Percentiles rank a stretch among this genome's conserved stretches.
These are phyloP conservation scores for Castanopsis chinensis DNA, from an alignment of 306 rosid genomes.

Conservation along the genomic window DNA sequence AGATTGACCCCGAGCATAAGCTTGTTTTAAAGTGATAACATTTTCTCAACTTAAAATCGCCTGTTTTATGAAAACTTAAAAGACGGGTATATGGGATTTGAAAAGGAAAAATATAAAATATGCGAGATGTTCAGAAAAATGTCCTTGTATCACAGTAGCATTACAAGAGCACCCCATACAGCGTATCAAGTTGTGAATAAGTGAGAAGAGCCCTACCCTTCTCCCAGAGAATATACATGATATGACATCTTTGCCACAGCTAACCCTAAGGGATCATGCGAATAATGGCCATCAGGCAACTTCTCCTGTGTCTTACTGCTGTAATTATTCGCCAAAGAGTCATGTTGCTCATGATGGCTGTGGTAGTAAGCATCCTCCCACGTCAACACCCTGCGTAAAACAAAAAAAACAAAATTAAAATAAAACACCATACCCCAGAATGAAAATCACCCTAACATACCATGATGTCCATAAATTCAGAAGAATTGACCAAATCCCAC, in stretches of 20 bases:
- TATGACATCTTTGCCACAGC: constrained; percentile 91
- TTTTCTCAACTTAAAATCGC: not conserved
- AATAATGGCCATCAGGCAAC: constrained; percentile 47
- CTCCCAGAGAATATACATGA: constrained; percentile 84
- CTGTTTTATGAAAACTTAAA: not conserved
- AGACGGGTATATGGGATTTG: not conserved
- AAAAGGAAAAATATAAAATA: not conserved
- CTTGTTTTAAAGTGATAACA: not conserved
- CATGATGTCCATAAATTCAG: not conserved
- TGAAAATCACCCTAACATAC: not conserved
- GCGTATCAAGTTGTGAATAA: not conserved
- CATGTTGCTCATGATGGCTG: constrained; percentile 42
- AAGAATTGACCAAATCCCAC: not conserved
- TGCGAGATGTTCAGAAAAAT: not conserved
- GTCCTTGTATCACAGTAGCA: not conserved
- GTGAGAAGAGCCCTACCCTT: constrained; percentile 69
- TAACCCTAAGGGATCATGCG: constrained; percentile 67
- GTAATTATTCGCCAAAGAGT: constrained; percentile 42
- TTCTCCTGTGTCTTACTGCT: constrained; percentile 48
- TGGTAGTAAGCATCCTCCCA: constrained; percentile 93
- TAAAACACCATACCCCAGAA: not conserved
- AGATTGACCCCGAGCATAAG: not conserved
- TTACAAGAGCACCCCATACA: not conserved
- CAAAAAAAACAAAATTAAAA: no score
- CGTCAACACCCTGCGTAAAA: constrained; percentile 78